Base-by-base conservation (phyloP, 495 filamentous ascomycete genomes). In the Penicillium taxi region DNA sequence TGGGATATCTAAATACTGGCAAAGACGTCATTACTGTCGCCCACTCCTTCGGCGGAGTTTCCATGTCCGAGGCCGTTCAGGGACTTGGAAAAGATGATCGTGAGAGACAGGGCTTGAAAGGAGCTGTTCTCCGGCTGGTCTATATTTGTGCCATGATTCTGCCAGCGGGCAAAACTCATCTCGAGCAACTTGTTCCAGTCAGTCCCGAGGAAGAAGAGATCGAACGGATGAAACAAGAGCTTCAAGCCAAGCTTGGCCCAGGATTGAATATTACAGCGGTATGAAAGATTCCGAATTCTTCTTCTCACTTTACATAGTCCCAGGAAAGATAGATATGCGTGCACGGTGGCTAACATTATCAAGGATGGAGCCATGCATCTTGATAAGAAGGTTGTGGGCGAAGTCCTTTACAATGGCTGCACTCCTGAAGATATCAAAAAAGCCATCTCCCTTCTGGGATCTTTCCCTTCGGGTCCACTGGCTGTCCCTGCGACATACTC, bases 11-110 rank as follows among this genome's bases (percentile, higher is more conserved):
- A 1, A 49, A 55, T 11, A 23, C 30, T 0, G 59, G 57, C 8
- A 58, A 51, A 23, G 53, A 67, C 16, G 57, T 62, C n/a, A 53
- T 65, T 30, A 27, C 58, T 5, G 9, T 66, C 16, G 57, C 48
- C 4, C 64, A 68, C 28, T 66, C 61, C 1, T 66, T 63, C 37
- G 61, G 64, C 3, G 58, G 61, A 1, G 34, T 65, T 22, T 36
- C 55, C 5, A 63, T 59, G 45, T 55, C 55, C 7, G 60, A 68
- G 32, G 61, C 52, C 8, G 48, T 57, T 6, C 53, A 63, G 11
- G 54, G 55, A 4, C 41, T 72, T 12, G 50, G 56, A 4, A 64
- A 64, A 33, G 31, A 45, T 11, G 65, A 60, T 6, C 52, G 70
- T 25, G 42, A 60, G 17, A 47, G 48, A 14, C 28, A 62, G 41